A percentile compares a stretch with the other conserved stretches of the same genome.
Conservation (phyloP, 148 eudicot species). For the Cornus suecica region DNA sequence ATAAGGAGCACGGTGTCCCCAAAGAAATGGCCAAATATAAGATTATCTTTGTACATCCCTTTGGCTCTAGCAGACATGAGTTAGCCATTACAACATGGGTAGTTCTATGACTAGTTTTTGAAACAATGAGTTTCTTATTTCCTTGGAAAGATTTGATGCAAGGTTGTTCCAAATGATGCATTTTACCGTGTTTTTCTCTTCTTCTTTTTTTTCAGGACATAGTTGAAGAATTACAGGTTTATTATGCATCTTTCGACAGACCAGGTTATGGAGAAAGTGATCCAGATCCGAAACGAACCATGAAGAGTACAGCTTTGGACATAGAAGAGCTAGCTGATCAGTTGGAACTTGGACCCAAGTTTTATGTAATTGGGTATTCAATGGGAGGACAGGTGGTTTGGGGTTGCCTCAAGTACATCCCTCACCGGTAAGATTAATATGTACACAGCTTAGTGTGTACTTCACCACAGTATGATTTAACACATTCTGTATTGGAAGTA, state of each 20-base stretch:
- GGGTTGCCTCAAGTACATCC: slow-evolving; percentile 66
- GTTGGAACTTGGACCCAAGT: slow-evolving; percentile 51
- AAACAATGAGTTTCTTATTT: neutral
- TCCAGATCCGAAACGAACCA: slow-evolving; percentile 61
- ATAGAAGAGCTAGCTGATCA: slow-evolving; percentile 73
- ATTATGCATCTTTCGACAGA: slow-evolving; percentile 57
- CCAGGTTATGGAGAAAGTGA: slow-evolving; percentile 91
- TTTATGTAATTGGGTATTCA: slow-evolving; percentile 59
- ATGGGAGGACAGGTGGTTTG: slow-evolving; percentile 68
- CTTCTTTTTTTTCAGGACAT: slow-evolving; percentile 31
- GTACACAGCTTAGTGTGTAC: neutral
- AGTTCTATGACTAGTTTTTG: slow-evolving; percentile 11
- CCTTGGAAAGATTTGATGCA: neutral
- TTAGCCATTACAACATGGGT: slow-evolving; percentile 15
- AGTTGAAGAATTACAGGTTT: slow-evolving; percentile 45
- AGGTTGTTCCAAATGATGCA: too few species aligned
- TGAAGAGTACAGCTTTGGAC: slow-evolving; percentile 50
- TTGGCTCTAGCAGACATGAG: slow-evolving; percentile 34
- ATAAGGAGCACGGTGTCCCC: slow-evolving; percentile 53
- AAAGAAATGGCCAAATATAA: slow-evolving; percentile 47
- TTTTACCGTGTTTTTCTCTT: slow-evolving; percentile 16
- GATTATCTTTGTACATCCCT: slow-evolving; percentile 49
- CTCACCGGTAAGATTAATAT: slow-evolving; percentile 44
- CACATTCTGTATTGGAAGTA: too few species aligned
- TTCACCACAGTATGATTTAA: neutral